Percentiles rank a stretch among this genome's conserved stretches.
Conservation (phyloP, 257 asterid genomes). For the Pogostemon cablin region DNA sequence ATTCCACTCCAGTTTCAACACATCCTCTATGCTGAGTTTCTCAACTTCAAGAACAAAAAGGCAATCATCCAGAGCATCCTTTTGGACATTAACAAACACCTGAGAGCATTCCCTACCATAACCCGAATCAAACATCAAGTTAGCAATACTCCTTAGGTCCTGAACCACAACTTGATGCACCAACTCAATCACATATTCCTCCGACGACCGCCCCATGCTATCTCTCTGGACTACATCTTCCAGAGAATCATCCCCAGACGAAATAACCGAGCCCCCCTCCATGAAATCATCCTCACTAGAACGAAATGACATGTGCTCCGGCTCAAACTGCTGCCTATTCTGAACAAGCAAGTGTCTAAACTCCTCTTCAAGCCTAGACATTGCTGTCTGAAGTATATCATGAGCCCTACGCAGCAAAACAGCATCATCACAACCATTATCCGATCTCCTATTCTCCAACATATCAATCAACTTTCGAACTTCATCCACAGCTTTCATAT, state of each 20-base stretch:
- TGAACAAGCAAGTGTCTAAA: slow-evolving; percentile 79
- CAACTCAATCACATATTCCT: slow-evolving; percentile 66
- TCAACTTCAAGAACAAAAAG: slow-evolving; percentile 81
- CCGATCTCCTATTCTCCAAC: slow-evolving; percentile 52
- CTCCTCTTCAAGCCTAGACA: slow-evolving; percentile 92
- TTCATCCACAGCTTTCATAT: slow-evolving; percentile 70
- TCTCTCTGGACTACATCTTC: slow-evolving; percentile 71
- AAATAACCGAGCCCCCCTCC: slow-evolving; percentile 66
- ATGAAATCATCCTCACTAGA: slow-evolving; percentile 74
- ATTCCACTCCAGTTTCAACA: slow-evolving; percentile 86
- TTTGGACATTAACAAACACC: slow-evolving; percentile 64
- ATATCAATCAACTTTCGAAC: slow-evolving; percentile 58
- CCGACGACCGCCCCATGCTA: slow-evolving; percentile 68
- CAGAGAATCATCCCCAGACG: slow-evolving; percentile 80
- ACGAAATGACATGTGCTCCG: slow-evolving; percentile 81
- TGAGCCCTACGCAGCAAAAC: slow-evolving; percentile 55
- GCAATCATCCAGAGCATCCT: slow-evolving; percentile 88
- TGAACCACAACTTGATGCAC: slow-evolving; percentile 65
- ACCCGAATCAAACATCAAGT: slow-evolving; percentile 71
- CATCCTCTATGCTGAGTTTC: slow-evolving; percentile 83
- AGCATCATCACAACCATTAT: slow-evolving; percentile 39
- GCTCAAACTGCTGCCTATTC: slow-evolving; percentile 83
- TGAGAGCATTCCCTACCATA: slow-evolving; percentile 88
- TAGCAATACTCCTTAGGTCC: slow-evolving; percentile 67
- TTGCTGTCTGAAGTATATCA: slow-evolving; percentile 77